A percentile compares a stretch with the other conserved stretches of the same genome.
phyloP scores from a whole-genome alignment of 768 basidiomycete genomes.

The Xerocomellus dryophilus region DNA sequence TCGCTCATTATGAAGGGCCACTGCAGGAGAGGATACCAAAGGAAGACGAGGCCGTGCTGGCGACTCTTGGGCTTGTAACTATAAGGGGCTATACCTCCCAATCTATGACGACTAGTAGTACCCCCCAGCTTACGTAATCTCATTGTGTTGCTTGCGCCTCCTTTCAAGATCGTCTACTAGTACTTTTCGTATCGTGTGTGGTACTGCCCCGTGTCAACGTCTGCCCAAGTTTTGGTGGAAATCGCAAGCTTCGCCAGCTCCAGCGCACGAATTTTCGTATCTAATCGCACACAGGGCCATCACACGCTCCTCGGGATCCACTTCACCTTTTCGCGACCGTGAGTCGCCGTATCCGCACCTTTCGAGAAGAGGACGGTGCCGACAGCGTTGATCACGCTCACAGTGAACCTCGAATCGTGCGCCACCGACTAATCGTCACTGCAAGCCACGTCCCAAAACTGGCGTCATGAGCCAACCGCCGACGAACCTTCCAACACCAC shows the following conservation, averaged over 20 bases:
- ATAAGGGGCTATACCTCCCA: no score
- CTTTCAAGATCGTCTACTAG: not conserved
- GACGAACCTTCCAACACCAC: constrained; percentile 25
- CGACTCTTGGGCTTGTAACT: no score
- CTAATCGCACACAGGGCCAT: not conserved
- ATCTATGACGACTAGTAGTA: no score
- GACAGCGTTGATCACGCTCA: not conserved
- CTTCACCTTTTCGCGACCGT: not conserved
- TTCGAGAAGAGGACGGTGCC: not conserved
- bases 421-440: not conserved
- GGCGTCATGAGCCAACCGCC: constrained; percentile 27
- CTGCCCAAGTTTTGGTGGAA: not conserved
- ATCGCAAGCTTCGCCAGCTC: not conserved
- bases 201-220: not conserved
- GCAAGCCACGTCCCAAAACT: not conserved
- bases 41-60: no score
- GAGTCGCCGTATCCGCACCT: constrained; percentile 1
- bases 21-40: no score
- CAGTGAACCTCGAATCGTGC: not conserved
- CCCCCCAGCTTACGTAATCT: constrained; percentile 11
- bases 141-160: not conserved
- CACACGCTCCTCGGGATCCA: not conserved
- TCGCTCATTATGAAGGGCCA: no score
- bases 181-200: not conserved
- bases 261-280: not conserved